Evolutionary conservation across 2,329 filamentous ascomycete genomes (phyloP).

Genomic region (Pseudogymnoascus sp.): DNA sequence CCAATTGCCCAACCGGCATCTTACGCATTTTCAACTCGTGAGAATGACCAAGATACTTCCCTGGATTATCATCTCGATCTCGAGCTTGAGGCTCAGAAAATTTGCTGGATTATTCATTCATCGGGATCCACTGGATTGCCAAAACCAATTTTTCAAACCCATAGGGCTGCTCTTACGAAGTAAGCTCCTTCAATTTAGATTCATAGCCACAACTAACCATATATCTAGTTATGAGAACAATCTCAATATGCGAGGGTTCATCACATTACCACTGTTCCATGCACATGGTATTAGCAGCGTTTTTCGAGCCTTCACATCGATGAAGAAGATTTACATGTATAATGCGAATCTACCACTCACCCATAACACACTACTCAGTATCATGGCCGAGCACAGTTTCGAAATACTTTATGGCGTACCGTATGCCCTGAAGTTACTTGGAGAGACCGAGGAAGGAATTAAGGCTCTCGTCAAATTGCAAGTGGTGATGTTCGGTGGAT

Average conservation of each 20-base stretch:
- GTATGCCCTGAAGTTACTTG: constrained; percentile 56
- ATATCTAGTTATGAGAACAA: constrained; percentile 15
- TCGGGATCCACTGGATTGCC: constrained; percentile 52
- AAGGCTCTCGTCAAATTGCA: constrained; percentile 38
- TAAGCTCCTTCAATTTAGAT: constrained; percentile 32
- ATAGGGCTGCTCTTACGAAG: constrained; percentile 28
- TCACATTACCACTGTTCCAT: constrained; percentile 53
- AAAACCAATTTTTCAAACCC: constrained; percentile 49
- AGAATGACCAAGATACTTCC: constrained; percentile 46
- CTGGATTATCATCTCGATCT: constrained; percentile 36
- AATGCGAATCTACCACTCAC: constrained; percentile 51
- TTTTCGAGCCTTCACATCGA: constrained; percentile 44
- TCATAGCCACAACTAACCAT: constrained; percentile 5
- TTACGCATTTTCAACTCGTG: constrained; percentile 45
- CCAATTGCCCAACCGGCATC: constrained; percentile 39
- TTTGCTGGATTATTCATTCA: constrained; percentile 26
- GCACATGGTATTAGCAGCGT: constrained; percentile 50
- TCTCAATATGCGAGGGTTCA: constrained; percentile 39
- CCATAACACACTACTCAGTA: constrained; percentile 37
- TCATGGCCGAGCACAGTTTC: constrained; percentile 37
- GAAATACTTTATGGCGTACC: constrained; percentile 56
- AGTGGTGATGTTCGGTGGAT: constrained; percentile 51
- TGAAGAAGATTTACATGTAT: constrained; percentile 45
- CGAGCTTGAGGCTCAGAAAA: constrained; percentile 20
- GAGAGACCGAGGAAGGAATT: constrained; percentile 50